Percentiles rank a stretch among this genome's conserved stretches.
phyloP scores from a whole-genome alignment of 2,329 filamentous ascomycete genomes.

The Aureobasidium musti region DNA sequence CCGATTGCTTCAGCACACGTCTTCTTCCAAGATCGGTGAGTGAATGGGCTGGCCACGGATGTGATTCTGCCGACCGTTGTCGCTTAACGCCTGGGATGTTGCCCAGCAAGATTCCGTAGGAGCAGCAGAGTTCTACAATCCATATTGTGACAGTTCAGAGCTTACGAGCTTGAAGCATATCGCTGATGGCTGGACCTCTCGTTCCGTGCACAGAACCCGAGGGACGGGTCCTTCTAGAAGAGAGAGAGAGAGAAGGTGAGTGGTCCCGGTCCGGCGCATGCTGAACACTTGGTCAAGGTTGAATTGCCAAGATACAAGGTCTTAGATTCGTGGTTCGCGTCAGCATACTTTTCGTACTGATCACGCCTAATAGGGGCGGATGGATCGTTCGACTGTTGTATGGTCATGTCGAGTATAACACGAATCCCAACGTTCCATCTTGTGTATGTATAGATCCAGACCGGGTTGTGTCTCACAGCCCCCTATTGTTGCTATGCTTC shows the following conservation, averaged over 20 bases:
- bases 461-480: slow-evolving; percentile 1
- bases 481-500: background rate
- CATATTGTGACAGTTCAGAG: background rate
- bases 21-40: background rate
- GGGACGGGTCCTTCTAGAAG: too few species aligned
- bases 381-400: background rate
- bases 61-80: background rate
- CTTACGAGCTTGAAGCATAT: background rate
- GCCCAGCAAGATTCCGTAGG: background rate
- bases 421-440: background rate
- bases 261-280: background rate
- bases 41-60: background rate
- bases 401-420: background rate
- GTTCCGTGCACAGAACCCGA: too few species aligned
- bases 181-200: background rate
- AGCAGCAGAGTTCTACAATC: background rate
- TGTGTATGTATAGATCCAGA: background rate
- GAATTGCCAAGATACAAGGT: background rate
- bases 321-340: slow-evolving; percentile 9
- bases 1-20: background rate
- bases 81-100: background rate
- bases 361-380: background rate
- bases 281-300: slow-evolving; percentile 1
- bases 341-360: background rate
- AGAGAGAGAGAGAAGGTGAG: too few species aligned